Percentiles rank a stretch among this genome's conserved stretches.
phyloP scores from a whole-genome alignment of 2,329 filamentous ascomycete genomes.

The Fusarium abutilonis region DNA sequence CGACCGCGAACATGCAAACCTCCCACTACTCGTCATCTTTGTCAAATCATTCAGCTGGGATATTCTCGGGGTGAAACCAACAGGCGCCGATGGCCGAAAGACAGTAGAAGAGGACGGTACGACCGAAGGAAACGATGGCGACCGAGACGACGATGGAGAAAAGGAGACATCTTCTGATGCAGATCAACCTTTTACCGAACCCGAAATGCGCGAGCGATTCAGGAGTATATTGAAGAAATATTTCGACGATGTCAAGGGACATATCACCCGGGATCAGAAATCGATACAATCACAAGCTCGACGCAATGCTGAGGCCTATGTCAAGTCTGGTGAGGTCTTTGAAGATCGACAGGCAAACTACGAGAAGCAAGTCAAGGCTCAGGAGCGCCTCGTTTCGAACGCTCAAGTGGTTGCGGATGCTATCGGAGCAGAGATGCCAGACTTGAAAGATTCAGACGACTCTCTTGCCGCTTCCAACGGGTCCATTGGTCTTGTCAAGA shows the following conservation, averaged over 20 bases:
- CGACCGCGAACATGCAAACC: constrained; percentile 89
- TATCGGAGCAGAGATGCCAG: constrained; percentile 91
- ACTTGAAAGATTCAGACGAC: constrained; percentile 84
- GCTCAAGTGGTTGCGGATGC: constrained; percentile 91
- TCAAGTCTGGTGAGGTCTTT: constrained; percentile 98
- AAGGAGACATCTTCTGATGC: constrained; percentile 51
- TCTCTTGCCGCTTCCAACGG: constrained; percentile 72
- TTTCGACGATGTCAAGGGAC: constrained; percentile 90
- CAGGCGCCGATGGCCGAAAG: constrained; percentile 81
- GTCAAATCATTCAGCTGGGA: constrained; percentile 98
- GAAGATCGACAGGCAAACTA: constrained; percentile 96
- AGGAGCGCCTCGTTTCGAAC: constrained; percentile 89
- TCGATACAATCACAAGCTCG: constrained; percentile 85
- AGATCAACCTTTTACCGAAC: constrained; percentile 78
- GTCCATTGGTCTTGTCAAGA: constrained; percentile 91
- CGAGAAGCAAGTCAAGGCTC: constrained; percentile 90
- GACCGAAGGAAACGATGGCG: constrained; percentile 51
- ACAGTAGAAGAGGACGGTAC: constrained; percentile 84
- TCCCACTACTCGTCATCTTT: constrained; percentile 92
- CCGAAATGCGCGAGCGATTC: constrained; percentile 86
- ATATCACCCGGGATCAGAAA: constrained; percentile 91
- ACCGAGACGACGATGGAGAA: constrained; percentile 55
- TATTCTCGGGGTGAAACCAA: constrained; percentile 80
- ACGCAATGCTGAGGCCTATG: constrained; percentile 96
- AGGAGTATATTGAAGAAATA: constrained; percentile 86